Evolutionary conservation across 2,329 filamentous ascomycete genomes (phyloP).

Genomic region (Beauveria sp.): DNA sequence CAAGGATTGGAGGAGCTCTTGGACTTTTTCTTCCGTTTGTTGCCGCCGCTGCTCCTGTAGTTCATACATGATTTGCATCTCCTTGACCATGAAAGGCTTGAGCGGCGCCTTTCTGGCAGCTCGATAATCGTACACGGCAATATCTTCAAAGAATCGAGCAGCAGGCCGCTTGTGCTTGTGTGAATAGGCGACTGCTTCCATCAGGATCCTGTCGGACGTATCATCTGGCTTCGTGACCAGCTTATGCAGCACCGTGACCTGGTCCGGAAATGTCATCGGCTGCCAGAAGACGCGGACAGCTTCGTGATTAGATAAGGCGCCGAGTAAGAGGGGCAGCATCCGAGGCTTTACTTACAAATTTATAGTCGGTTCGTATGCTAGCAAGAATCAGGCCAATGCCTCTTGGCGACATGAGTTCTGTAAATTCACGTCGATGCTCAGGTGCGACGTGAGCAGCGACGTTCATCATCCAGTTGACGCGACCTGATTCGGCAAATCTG

Average conservation of each 20-base stretch:
- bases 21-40: conserved; percentile 15
- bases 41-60: conserved; percentile 22
- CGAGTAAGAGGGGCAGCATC: too few species aligned
- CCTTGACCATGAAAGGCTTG: conserved; percentile 32
- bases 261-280: conserved; percentile 80
- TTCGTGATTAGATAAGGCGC: not conserved
- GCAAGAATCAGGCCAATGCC: conserved; percentile 68
- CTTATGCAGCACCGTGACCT: conserved; percentile 77
- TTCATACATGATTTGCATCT: conserved; percentile 27
- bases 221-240: conserved; percentile 45
- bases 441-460: conserved; percentile 58
- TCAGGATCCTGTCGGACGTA: conserved; percentile 41
- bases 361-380: conserved; percentile 76
- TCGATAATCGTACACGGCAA: conserved; percentile 63
- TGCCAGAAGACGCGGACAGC: conserved; percentile 23
- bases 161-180: conserved; percentile 65
- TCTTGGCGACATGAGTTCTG: conserved; percentile 57
- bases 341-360: conserved; percentile 57
- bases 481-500: conserved; percentile 72
- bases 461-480: conserved; percentile 70
- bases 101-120: conserved; percentile 29
- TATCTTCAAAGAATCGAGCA: conserved; percentile 68
- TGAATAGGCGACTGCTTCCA: conserved; percentile 62
- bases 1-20: conserved; percentile 8
- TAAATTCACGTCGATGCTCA: conserved; percentile 55